Base-by-base conservation (phyloP, 768 basidiomycete genomes). In the Coprinopsis sp. region DNA sequence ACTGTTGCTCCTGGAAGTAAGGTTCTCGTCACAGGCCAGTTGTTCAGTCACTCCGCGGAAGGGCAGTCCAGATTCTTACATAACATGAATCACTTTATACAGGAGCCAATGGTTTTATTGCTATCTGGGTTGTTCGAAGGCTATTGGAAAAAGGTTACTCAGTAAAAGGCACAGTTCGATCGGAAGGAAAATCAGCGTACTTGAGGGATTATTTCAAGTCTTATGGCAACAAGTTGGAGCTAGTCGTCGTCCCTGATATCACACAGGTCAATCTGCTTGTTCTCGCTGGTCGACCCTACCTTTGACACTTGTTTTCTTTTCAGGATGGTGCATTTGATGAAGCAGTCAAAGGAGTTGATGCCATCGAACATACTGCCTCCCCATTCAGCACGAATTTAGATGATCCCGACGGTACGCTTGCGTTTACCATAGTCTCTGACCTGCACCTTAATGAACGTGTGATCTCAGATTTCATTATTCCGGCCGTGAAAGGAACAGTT, bases 261-360 rank as follows among this genome's bases (percentile, higher is more conserved):
- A 58, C 60, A 4, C 59, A 65, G 56, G 69, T 63, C n/a, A n/a
- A n/a, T n/a, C n/a, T n/a, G n/a, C n/a, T n/a, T n/a, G n/a, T n/a
- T n/a, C n/a, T n/a, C n/a, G n/a, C n/a, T n/a, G n/a, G n/a, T n/a
- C n/a, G n/a, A 13, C 16, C 24, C 12, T 6, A 7, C n/a, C 1
- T n/a, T 7, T 22, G 21, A 6, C 19, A 6, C 6, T n/a, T n/a
- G n/a, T n/a, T 38, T 3, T 13, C 18, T 11, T 19, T 23, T n/a
- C 49, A 82, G 81, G 73, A 73, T 3, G 78, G 77, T 6, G 84
- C 82, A 1, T 92, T 90, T 51, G 86, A 91, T 58, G 80, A 87
- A 38, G 87, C 81, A 0, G 83, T 90, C 48, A 77, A 81, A 59
- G 86, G 74, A 1, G 79, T 90, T 5, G 81, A 87, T 49, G 89